Evolutionary conservation across 2,329 filamentous ascomycete species (phyloP), one percentile per base, ranked within the genome.

Genomic region (Lachnellula willkommii): DNA sequence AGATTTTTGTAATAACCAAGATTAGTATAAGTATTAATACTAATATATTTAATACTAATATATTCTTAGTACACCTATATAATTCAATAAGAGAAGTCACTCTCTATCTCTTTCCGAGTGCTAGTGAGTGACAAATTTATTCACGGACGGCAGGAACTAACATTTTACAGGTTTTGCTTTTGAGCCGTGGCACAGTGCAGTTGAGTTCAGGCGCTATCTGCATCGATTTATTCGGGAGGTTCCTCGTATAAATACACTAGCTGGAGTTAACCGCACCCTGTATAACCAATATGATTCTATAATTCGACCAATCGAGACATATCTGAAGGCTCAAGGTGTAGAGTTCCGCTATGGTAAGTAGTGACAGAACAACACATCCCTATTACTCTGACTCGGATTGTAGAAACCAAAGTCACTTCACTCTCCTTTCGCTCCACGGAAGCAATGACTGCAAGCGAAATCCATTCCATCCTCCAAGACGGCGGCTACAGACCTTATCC

Each of bases 201-300:
- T 71, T 5, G 70, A 72, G 60, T 69, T 73, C 56, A 65, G 67
- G 59, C 65, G 69, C 20, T 72, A 71, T 52, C 61, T 72, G 11
- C 68, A 70, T 53, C 65, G 69, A 45, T 72, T 72, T 54, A 62
- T 71, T 56, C 69, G 69, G 52, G 65, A 69, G 53, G 67, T 72
- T 37, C 63, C 62, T 35, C 62, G 63, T 4, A 65, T 71, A 48
- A 66, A 68, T 50, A 62, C 62, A 4, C 60, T 69, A 3, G 60
- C 58, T 24, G 64, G 65, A 36, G 64, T 68, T 20, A 66, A 68
- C 43, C 66, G 69, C 15, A 70, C 69, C 6, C 66, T 67, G 24
- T 71, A 68, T 62, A 70, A 71, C 57, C 69, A 71, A 59, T 70
- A 69, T 58, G 70, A 71, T 54, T 69, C 67, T n/a, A 65, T 72